These are phyloP conservation scores for Fallopia convolvulus DNA, from an alignment of 148 eudicot genomes.

Conservation along the genomic window DNA sequence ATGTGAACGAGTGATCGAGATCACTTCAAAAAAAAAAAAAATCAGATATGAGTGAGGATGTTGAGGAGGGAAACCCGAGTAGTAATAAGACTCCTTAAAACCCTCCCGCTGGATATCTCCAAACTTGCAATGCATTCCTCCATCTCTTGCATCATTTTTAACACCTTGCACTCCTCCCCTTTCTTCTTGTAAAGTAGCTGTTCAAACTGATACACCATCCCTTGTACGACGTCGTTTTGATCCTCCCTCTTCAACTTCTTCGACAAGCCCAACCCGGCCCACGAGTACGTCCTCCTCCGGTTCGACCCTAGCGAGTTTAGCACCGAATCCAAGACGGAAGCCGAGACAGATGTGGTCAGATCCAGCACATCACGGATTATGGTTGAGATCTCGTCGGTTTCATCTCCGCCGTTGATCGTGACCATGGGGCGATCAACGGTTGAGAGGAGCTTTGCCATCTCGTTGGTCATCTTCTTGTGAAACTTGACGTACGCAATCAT, in stretches of 20 bases:
- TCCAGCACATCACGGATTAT: slow-evolving; percentile 39
- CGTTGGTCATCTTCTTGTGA: slow-evolving; percentile 38
- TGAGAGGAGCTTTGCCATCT: slow-evolving; percentile 36
- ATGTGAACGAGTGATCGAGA: not conserved
- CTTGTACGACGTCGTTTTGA: slow-evolving; percentile 13
- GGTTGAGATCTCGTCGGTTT: slow-evolving; percentile 24
- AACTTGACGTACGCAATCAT: slow-evolving; percentile 34
- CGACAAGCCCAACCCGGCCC: slow-evolving; percentile 23
- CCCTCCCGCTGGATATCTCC: slow-evolving; percentile 61
- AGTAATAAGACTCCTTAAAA: slow-evolving; percentile 74
- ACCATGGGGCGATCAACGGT: slow-evolving; percentile 13
- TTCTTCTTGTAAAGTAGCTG: slow-evolving; percentile 24
- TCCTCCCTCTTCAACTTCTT: slow-evolving; percentile 24
- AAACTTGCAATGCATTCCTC: slow-evolving; percentile 54
- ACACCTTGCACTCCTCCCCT: not conserved
- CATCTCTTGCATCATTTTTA: slow-evolving; percentile 52
- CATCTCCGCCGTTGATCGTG: not conserved
- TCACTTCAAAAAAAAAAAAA: not conserved
- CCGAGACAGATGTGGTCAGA: slow-evolving; percentile 41
- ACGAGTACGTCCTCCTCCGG: slow-evolving; percentile 20
- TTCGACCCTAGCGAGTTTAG: slow-evolving; percentile 21
- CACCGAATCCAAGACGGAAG: slow-evolving; percentile 38
- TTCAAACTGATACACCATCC: slow-evolving; percentile 24
- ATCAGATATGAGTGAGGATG: slow-evolving; percentile 40
- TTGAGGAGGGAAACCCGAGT: slow-evolving; percentile 82